Evolutionary conservation across 129 eudicot species (phyloP), one percentile per base, ranked within the genome.

Genomic region (Flaveria linearis): DNA sequence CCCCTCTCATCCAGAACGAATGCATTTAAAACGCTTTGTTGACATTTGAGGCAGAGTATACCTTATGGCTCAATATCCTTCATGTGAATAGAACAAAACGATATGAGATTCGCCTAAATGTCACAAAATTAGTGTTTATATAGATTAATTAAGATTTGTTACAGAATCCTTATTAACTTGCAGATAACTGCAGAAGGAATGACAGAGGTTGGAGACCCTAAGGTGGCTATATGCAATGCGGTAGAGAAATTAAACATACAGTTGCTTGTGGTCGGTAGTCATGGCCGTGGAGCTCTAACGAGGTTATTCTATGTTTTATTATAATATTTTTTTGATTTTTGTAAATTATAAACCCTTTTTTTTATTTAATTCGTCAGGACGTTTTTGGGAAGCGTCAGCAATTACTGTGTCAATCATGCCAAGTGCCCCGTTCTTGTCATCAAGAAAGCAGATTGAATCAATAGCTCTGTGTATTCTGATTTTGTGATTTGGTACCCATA

Each of bases 401-500:
- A 73, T 26, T 81, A 84, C 42, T 84, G 85, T 73, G 78, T 77
- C 57, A 64, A 73, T 18, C 62, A 84, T 68, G 88, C 85, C 67
- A 84, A 85, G 43, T 85, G 88, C 74, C 83, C 87, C 0, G 83
- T 86, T 25, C 85, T 86, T 52, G 83, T 86, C 17, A 82, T 83
- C 45, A 85, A 81, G 80, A 83, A 79, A 68, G 42, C 82, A 17
- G 71, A 74, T 41, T 74, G 71, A 68, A 26, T 47, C 22, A n/a
- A 12, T 50, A 55, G 7, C 16, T 16, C 0, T 28, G 16, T 15
- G 11, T 60, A 23, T 15, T 26, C 16, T 74, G 26, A 36, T 36
- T 5, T 8, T 36, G 41, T 36, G 41, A 43, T 76, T 50, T 3
- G 4, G 50, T 78, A 57, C 42, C 23, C 28, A 36, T 16, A 61